A percentile compares a stretch with the other conserved stretches of the same genome.
Conservation (phyloP, 805 yeast species). For the Saccharomycodes ludwigii region DNA sequence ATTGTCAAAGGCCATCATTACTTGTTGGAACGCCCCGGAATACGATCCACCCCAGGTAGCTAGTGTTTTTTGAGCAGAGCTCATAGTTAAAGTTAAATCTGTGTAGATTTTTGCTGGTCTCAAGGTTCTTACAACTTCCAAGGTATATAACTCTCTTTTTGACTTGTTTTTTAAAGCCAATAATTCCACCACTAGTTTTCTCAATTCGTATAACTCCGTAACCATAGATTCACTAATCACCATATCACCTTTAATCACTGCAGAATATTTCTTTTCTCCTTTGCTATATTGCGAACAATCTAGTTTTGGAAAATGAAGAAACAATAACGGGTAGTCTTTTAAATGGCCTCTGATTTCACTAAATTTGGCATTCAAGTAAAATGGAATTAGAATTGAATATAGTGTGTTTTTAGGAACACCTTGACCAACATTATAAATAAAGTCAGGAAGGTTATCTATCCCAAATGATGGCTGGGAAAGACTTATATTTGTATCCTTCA, state of each 20-base stretch:
- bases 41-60: constrained; percentile 79
- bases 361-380: constrained; percentile 41
- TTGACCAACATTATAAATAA: constrained; percentile 62
- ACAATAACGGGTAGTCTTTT: constrained; percentile 79
- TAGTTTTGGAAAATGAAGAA: constrained; percentile 55
- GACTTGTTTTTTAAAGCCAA: no score
- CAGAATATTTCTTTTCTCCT: constrained; percentile 17
- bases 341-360: constrained; percentile 57
- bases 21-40: constrained; percentile 73
- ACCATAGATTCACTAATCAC: constrained; percentile 57
- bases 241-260: constrained; percentile 47
- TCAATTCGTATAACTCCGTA: constrained; percentile 36
- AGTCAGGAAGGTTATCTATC: constrained; percentile 41
- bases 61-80: constrained; percentile 45
- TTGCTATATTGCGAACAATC: constrained; percentile 17
- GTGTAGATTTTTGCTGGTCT: constrained; percentile 64
- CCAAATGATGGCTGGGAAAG: constrained; percentile 42
- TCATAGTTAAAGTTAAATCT: constrained; percentile 42
- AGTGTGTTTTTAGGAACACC: constrained; percentile 64
- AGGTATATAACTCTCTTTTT: no score
- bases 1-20: constrained; percentile 64
- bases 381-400: constrained; percentile 60
- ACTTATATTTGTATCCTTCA: constrained; percentile 37
- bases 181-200: constrained; percentile 54
- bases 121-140: constrained; percentile 63